These are phyloP conservation scores for Fraxinus anomala DNA, from an alignment of 257 asterid genomes.

Conservation along the genomic window DNA sequence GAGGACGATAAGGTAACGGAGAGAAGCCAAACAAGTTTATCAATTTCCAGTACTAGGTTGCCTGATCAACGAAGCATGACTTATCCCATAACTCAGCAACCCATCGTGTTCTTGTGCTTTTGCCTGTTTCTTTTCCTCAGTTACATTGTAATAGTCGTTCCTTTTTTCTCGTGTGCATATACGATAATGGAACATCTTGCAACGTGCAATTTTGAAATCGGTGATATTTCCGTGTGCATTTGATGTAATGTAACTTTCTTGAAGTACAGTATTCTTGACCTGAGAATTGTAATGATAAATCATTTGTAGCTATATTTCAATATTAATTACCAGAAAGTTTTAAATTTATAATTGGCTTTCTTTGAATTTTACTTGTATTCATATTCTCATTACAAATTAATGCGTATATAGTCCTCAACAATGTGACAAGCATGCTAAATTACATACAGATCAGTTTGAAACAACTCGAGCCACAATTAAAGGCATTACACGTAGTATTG, in stretches of 20 bases:
- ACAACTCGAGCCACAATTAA: neutral
- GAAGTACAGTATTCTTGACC: neutral
- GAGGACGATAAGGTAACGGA: constrained; percentile 58
- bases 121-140: neutral
- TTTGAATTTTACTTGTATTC: neutral
- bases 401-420: neutral
- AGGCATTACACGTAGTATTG: neutral
- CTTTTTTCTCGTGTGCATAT: neutral
- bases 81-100: constrained; percentile 12
- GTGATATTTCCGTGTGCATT: neutral
- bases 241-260: neutral
- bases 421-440: neutral
- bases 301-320: neutral
- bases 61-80: constrained; percentile 11
- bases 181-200: neutral
- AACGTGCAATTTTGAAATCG: neutral
- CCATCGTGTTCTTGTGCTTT: neutral
- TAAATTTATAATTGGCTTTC: neutral
- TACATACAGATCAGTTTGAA: neutral
- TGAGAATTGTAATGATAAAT: neutral
- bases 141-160: neutral
- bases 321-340: neutral
- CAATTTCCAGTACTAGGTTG: neutral
- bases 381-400: neutral
- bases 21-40: constrained; percentile 1